phyloP scores from a whole-genome alignment of 441 rosid species.

The Erodium moschatum region DNA sequence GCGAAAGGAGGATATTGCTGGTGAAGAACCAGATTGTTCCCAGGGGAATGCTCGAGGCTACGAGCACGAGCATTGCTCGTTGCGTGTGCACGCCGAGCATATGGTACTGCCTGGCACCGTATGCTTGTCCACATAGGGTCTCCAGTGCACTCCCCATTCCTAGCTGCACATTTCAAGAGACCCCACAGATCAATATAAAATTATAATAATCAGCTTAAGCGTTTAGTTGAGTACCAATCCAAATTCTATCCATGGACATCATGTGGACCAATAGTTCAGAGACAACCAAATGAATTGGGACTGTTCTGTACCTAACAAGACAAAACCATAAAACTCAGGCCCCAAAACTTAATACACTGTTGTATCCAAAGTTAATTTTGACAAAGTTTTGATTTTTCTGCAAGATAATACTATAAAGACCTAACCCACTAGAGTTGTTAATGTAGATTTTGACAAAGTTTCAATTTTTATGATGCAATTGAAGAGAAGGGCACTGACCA shows the following conservation, averaged over 20 bases:
- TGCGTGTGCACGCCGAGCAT: constrained; percentile 58
- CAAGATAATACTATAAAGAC: too few species aligned
- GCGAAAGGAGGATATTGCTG: constrained; percentile 30
- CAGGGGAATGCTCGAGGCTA: constrained; percentile 38
- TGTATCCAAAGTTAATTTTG: not conserved
- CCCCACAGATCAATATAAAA: too few species aligned
- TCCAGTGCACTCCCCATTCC: constrained; percentile 68
- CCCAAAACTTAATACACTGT: not conserved
- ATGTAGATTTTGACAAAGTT: too few species aligned
- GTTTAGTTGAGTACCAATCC: too few species aligned
- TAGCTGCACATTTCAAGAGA: constrained; percentile 22
- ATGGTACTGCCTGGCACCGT: constrained; percentile 51
- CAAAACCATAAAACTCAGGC: not conserved
- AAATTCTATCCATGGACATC: too few species aligned
- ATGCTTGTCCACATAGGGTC: constrained; percentile 65
- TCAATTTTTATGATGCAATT: not conserved
- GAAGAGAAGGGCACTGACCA: constrained; percentile 28
- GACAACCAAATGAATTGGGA: too few species aligned
- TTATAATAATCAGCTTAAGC: too few species aligned
- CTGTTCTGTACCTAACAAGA: not conserved
- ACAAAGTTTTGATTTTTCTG: too few species aligned
- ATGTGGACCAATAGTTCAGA: too few species aligned
- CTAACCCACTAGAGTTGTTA: not conserved
- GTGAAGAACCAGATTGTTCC: constrained; percentile 47
- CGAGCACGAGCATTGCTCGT: constrained; percentile 49